Evolutionary conservation across 192 early-diverging fungal genomes (phyloP), one percentile per base, ranked within the genome.

Genomic region (Haplosporangium gracile): DNA sequence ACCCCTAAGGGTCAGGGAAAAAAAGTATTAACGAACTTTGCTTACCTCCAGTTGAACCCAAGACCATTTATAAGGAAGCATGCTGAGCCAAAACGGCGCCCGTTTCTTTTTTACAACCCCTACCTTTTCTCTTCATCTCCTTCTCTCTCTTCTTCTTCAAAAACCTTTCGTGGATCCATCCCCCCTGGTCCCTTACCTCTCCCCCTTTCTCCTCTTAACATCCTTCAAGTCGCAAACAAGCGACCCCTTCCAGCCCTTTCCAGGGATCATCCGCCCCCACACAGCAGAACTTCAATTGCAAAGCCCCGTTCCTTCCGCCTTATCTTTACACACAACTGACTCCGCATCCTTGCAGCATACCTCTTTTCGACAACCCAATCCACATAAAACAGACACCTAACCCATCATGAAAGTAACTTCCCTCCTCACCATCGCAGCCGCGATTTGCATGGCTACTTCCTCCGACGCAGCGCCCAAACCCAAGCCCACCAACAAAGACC

Each of bases 341-440:
- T 34, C 26, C 45, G 29, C 32, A n/a, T 38, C 26, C 5, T 36
- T 5, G 9, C 47, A 40, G 7, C 8, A 24, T 8, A 22, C 5
- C 13, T 34, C 34, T 16, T 24, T 10, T 38, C 42, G 3, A 42
- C 63, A n/a, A 72, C 79, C 69, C 20, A 89, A 89, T 22, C 36
- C 53, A 18, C 75, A 89, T 84, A 70, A 88, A 91, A 38, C 78
- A 26, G 26, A 65, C 32, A 65, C 60, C 29, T 29, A 65, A 2
- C 89, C 20, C 80, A 91, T 79, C 85, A 93, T 78, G 92, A 93
- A 78, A 88, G 88, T 83, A 15, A 68, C 82, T 72, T 88, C 86
- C 77, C 72, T 92, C 24, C 65, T 93, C 29, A 90, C 92, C 1
- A 43, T 90, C 8, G 79, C 91, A 4, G 88, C 91, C 43, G 89